phyloP scores from a whole-genome alignment of 2,329 filamentous ascomycete genomes.

The Amesomyces nigricolor region DNA sequence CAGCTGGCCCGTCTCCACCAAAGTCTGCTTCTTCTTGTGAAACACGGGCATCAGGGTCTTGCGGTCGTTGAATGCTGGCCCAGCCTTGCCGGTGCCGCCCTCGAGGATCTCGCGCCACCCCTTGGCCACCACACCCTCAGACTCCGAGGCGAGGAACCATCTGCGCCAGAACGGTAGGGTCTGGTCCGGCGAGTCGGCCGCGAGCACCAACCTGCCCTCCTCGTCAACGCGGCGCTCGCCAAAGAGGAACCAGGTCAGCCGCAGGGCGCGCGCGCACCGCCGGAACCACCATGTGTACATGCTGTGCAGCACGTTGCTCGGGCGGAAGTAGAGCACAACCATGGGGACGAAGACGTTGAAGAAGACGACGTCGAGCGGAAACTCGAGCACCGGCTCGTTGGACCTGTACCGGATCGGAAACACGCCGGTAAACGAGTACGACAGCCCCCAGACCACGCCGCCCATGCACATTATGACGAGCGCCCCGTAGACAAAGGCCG shows the following conservation, averaged over 20 bases:
- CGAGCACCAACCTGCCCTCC: constrained; percentile 61
- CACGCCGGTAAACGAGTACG: constrained; percentile 60
- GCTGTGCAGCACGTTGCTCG: constrained; percentile 73
- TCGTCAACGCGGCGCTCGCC: constrained; percentile 76
- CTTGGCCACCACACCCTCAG: constrained; percentile 43
- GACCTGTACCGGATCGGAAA: constrained; percentile 92
- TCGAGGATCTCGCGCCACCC: constrained; percentile 55
- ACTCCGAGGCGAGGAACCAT: constrained; percentile 43
- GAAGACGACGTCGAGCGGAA: constrained; percentile 87
- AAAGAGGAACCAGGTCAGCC: constrained; percentile 90
- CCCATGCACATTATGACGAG: constrained; percentile 89
- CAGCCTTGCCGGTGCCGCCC: constrained; percentile 39
- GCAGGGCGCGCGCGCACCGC: constrained; percentile 70
- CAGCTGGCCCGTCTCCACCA: constrained; percentile 50
- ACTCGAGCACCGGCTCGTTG: constrained; percentile 86
- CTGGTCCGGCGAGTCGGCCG: constrained; percentile 30
- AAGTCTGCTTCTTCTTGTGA: constrained; percentile 17
- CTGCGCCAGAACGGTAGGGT: constrained; percentile 37
- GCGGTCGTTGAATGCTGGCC: constrained; percentile 32
- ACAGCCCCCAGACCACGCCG: constrained; percentile 90
- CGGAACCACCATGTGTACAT: constrained; percentile 98
- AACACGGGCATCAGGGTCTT: constrained; percentile 31
- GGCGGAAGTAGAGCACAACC: constrained; percentile 76
- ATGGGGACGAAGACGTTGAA: constrained; percentile 96
- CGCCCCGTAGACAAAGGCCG: constrained; percentile 89